Percentiles rank a stretch among this genome's conserved stretches.
Conservation (phyloP, 345 rosid genomes). For the Anastatica hierochuntica region DNA sequence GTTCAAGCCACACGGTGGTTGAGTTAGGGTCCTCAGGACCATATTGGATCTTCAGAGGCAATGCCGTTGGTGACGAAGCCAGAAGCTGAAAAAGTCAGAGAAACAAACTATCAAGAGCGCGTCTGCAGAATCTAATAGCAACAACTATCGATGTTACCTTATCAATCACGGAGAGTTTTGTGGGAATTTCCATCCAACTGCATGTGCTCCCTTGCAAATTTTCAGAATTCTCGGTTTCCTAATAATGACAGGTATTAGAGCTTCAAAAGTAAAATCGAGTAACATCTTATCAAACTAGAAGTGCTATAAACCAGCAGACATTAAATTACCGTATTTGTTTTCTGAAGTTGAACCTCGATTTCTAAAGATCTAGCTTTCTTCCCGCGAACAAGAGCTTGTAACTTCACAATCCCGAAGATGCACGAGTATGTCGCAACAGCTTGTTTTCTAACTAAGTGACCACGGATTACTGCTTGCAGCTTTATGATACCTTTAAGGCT, state of each 20-base stretch:
- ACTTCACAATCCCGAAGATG: slow-evolving; percentile 48
- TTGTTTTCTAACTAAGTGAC: slow-evolving; percentile 77
- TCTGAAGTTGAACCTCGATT: slow-evolving; percentile 27
- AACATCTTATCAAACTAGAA: neutral
- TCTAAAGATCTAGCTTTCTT: slow-evolving; percentile 39
- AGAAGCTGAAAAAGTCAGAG: slow-evolving; percentile 42
- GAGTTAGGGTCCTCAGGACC: slow-evolving; percentile 51
- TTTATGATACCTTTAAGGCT: slow-evolving; percentile 48
- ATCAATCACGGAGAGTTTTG: slow-evolving; percentile 38
- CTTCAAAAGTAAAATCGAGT: neutral
- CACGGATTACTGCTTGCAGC: slow-evolving; percentile 70
- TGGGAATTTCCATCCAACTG: slow-evolving; percentile 27
- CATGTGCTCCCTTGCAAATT: slow-evolving; percentile 22
- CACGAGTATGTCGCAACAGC: slow-evolving; percentile 65
- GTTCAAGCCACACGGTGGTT: slow-evolving; percentile 53
- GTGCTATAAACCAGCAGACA: neutral
- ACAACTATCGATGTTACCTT: slow-evolving; percentile 35
- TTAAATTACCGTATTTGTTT: slow-evolving; percentile 14
- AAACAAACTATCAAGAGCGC: slow-evolving; percentile 8
- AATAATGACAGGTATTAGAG: slow-evolving; percentile 1
- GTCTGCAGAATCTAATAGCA: neutral
- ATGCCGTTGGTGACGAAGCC: slow-evolving; percentile 30
- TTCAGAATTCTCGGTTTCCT: slow-evolving; percentile 33
- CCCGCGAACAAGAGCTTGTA: slow-evolving; percentile 59
- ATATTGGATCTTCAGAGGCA: slow-evolving; percentile 45